Conservation (phyloP, 2,329 filamentous ascomycete species). For the Venturia asperata region DNA sequence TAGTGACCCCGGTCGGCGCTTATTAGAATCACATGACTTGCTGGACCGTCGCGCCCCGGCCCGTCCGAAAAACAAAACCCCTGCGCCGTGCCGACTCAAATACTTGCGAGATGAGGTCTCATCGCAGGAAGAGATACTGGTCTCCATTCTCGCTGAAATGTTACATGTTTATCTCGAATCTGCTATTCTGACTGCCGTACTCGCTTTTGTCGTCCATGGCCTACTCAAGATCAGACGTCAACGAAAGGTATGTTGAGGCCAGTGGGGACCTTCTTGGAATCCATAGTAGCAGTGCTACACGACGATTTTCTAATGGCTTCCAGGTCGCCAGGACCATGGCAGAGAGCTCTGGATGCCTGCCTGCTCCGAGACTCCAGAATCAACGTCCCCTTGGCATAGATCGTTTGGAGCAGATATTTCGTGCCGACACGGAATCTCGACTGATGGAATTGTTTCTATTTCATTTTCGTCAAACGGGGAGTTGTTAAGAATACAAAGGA, state of each 20-base stretch:
- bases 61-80: too few relatives aligned
- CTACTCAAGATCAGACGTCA: constrained; percentile 12
- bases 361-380: constrained; percentile 26
- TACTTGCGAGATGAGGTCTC: too few relatives aligned
- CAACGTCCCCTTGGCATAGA: constrained; percentile 31
- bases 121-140: constrained; percentile 15
- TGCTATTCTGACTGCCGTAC: neutral
- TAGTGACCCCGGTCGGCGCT: too few relatives aligned
- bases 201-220: constrained; percentile 17
- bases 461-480: constrained; percentile 28
- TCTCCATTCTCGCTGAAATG: neutral
- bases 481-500: too few relatives aligned
- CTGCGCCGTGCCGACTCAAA: too few relatives aligned
- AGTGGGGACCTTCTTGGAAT: too few relatives aligned
- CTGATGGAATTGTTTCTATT: constrained; percentile 33
- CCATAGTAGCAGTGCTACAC: neutral
- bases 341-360: constrained; percentile 22
- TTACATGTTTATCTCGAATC: neutral
- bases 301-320: neutral
- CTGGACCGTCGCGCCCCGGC: too few relatives aligned
- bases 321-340: constrained; percentile 20
- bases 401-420: constrained; percentile 32
- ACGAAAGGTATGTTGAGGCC: constrained; percentile 16
- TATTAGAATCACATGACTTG: too few relatives aligned
- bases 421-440: constrained; percentile 27